Base-by-base conservation (phyloP, 306 rosid species). In the Inga oerstediana region DNA sequence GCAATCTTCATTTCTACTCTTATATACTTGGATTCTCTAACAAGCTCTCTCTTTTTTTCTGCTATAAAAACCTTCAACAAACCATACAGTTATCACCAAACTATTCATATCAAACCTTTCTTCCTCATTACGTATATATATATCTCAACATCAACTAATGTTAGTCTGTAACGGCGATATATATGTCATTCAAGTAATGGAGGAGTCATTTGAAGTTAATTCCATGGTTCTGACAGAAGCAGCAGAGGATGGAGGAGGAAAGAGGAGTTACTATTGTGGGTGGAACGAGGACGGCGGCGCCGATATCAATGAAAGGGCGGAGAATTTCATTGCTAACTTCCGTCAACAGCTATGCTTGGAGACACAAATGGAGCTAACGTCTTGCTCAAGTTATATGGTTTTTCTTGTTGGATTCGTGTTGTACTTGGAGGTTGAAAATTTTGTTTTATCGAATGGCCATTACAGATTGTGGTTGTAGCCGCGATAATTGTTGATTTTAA, bases 301-400 rank as follows among this genome's bases (percentile, higher is more conserved):
- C 46, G 11, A 44, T 1, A 44, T 44, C 46, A 44, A 8, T 9
- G 10, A 90, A 39, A 79, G 86, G 56, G 89, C 92, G 34, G 88
- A 91, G 80, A 80, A 79, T 49, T 89, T 89, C 68, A 89, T 91
- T 46, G 72, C 83, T 1, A 77, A 84, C 48, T 89, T 91, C 51
- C 88, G 81, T 4, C 86, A 62, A 37, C 84, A 54, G 22, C 88
- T 91, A 17, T 51, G 62, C 20, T 46, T 81, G 11, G 92, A 88
- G 77, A 80, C 88, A 59, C 87, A 70, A 20, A 39, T 70, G 74
- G 52, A 70, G 74, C 10, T 20, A 41, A 70, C 4, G 74, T 70
- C 5, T n/a, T 20, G 34, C 52, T 20, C 83, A 62, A 43, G 48
- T 44, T 44, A 44, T 44, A 10, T 10, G 10, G 48, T 39, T 39